phyloP scores from a whole-genome alignment of 202 grass and related monocot species.

The Carex arenaria region DNA sequence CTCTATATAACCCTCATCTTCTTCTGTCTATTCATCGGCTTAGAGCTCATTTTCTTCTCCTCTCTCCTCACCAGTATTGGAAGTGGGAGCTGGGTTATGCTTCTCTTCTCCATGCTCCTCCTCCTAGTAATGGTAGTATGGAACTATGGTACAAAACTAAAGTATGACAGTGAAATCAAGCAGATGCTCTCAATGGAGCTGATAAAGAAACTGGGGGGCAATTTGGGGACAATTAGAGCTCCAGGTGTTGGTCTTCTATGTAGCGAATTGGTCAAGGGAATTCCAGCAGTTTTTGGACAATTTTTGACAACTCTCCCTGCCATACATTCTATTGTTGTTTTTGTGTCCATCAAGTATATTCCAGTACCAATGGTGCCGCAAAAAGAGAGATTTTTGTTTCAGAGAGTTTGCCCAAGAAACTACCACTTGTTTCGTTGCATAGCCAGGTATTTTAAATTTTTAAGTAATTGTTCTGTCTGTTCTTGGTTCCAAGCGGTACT shows the following conservation, averaged over 20 bases:
- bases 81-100: slow-evolving; percentile 66
- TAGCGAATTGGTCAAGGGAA: slow-evolving; percentile 74
- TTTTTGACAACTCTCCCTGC: slow-evolving; percentile 78
- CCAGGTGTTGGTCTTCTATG: slow-evolving; percentile 77
- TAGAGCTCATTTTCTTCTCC: slow-evolving; percentile 68
- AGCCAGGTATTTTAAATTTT: slow-evolving; percentile 36
- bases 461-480: neutral
- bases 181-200: slow-evolving; percentile 72
- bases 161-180: slow-evolving; percentile 79
- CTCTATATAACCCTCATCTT: slow-evolving; percentile 48
- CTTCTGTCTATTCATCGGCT: slow-evolving; percentile 43
- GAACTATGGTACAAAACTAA: slow-evolving; percentile 83
- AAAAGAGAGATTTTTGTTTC: slow-evolving; percentile 81
- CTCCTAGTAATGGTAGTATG: slow-evolving; percentile 68
- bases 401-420: slow-evolving; percentile 65
- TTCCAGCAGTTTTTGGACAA: slow-evolving; percentile 86
- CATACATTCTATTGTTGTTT: slow-evolving; percentile 75
- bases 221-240: slow-evolving; percentile 75
- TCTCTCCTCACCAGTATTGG: slow-evolving; percentile 67
- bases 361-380: slow-evolving; percentile 76
- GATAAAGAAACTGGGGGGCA: slow-evolving; percentile 67
- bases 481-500: neutral
- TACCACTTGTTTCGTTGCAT: slow-evolving; percentile 90
- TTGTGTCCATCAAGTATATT: slow-evolving; percentile 78
- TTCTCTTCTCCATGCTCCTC: slow-evolving; percentile 55